Percentiles rank a stretch among this genome's conserved stretches.
Conservation (phyloP, 306 rosid genomes). For the Trichosanthes cucumerina region DNA sequence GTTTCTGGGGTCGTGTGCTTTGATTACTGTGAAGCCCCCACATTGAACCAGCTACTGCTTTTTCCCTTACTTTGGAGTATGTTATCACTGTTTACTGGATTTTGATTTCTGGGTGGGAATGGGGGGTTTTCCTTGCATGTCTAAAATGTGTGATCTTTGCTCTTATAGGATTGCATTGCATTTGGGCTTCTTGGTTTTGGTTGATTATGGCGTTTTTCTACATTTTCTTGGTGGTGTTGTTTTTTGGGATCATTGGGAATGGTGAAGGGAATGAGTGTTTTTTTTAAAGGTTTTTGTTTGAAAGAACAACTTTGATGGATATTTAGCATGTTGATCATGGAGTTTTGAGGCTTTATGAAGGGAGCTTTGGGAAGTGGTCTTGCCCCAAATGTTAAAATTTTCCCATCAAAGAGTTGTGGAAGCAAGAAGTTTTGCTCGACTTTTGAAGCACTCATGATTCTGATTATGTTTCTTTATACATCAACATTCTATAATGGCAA, state of each 20-base stretch:
- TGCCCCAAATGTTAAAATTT: neutral
- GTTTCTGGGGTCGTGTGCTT: neutral
- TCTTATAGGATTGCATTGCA: neutral
- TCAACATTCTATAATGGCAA: neutral
- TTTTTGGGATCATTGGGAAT: neutral
- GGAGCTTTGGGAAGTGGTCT: neutral
- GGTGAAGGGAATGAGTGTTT: neutral
- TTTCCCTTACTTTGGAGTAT: neutral
- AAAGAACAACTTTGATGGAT: neutral
- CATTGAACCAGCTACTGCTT: neutral
- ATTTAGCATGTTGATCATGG: conserved; percentile 7
- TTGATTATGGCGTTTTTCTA: neutral
- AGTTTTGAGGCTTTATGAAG: neutral
- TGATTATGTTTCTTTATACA: neutral
- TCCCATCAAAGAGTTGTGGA: neutral
- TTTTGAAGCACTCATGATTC: neutral
- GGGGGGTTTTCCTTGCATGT: neutral
- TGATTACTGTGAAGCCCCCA: neutral
- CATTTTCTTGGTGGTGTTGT: neutral
- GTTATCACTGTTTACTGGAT: neutral
- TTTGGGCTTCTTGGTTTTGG: neutral
- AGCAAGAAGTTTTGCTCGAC: neutral
- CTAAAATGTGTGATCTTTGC: conserved; percentile 2
- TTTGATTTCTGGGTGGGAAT: neutral
- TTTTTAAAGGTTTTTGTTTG: neutral